phyloP scores from a whole-genome alignment of 805 yeast species.

The Wickerhamomyces queroliae region DNA sequence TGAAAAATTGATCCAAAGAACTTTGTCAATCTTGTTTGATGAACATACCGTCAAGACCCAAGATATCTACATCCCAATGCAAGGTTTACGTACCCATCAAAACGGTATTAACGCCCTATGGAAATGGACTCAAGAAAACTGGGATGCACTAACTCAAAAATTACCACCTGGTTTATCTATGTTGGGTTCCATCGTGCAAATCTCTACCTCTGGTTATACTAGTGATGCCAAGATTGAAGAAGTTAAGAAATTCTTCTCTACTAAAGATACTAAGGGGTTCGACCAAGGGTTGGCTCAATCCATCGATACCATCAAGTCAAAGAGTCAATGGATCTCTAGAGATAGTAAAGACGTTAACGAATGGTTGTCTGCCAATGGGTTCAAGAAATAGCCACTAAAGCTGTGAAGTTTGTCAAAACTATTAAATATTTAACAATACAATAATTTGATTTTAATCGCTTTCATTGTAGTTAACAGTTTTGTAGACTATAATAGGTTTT shows the following conservation, averaged over 20 bases:
- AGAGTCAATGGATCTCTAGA: conserved; percentile 53
- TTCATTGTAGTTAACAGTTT: too few species aligned
- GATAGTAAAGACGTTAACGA: conserved; percentile 40
- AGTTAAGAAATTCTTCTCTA: conserved; percentile 45
- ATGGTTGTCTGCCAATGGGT: conserved; percentile 40
- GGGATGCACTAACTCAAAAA: conserved; percentile 60
- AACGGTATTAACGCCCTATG: conserved; percentile 67
- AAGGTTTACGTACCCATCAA: conserved; percentile 57
- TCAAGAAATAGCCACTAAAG: conserved; percentile 4
- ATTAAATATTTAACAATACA: neutral
- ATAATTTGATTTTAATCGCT: neutral
- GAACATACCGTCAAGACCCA: conserved; percentile 54
- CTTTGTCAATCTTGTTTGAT: conserved; percentile 50
- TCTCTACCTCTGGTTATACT: conserved; percentile 58
- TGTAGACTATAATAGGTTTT: too few species aligned
- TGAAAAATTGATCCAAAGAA: conserved; percentile 45
- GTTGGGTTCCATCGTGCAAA: conserved; percentile 68
- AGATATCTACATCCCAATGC: conserved; percentile 75
- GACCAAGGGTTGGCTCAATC: conserved; percentile 61
- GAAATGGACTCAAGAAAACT: conserved; percentile 67
- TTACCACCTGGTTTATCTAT: conserved; percentile 80
- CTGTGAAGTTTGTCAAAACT: neutral
- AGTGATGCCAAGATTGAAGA: conserved; percentile 45
- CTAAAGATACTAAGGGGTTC: conserved; percentile 54
- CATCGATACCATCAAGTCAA: conserved; percentile 53